Percentiles rank a stretch among this genome's conserved stretches.
Conservation (phyloP, 768 basidiomycete species). For the Mycena kentingensis region DNA sequence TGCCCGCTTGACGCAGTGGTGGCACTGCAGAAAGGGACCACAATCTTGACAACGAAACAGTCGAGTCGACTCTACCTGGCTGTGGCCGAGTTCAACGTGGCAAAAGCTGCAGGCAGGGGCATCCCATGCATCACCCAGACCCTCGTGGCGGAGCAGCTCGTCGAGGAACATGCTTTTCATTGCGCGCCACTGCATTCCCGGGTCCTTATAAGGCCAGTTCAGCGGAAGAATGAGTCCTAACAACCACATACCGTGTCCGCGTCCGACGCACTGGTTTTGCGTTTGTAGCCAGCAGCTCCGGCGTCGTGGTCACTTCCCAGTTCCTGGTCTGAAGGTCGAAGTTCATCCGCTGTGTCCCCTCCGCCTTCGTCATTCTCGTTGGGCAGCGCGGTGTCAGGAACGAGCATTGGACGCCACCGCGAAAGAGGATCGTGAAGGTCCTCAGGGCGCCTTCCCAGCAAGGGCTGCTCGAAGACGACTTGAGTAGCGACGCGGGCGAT, state of each 20-base stretch:
- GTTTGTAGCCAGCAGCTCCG: no score
- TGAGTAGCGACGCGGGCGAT: neutral
- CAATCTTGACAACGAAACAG: constrained; percentile 1
- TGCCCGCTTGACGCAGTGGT: neutral
- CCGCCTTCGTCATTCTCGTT: no score
- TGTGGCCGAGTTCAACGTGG: neutral
- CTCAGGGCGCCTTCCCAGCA: neutral
- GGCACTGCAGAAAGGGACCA: neutral
- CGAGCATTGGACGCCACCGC: neutral
- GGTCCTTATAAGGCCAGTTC: neutral
- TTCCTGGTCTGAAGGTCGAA: no score
- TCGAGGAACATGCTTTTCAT: neutral
- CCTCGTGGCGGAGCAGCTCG: neutral
- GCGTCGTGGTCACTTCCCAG: no score
- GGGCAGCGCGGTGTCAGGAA: no score
- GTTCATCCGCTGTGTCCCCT: no score
- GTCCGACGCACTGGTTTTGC: no score
- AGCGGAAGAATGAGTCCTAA: neutral
- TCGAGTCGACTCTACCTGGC: neutral
- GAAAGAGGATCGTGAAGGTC: neutral
- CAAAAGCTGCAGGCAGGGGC: neutral
- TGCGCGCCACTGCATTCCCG: neutral
- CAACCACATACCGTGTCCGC: neutral
- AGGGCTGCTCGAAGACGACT: neutral
- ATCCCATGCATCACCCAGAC: neutral